Evolutionary conservation across 331 rosid genomes (phyloP), one percentile per base, ranked within the genome.

Genomic region (Malus hybrid): DNA sequence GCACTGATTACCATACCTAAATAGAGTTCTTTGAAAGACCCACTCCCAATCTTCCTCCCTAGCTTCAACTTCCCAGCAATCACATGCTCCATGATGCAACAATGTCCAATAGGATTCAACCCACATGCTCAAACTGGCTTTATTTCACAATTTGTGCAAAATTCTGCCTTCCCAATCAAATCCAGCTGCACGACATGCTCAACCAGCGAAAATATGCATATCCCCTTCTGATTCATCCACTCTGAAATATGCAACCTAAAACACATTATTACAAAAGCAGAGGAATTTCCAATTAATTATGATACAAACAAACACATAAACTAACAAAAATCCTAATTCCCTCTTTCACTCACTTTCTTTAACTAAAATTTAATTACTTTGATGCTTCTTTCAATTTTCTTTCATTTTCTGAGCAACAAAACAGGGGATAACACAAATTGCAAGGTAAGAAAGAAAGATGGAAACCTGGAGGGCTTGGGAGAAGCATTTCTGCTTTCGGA

Each of bases 11-110:
- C 7, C 74, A 64, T 52, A 90, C 99, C 96, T 82, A 94, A 58
- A 90, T 91, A 94, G 39, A 94, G 99, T 88, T 94, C 99, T 65
- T 97, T 97, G 70, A 94, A 94, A 70, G 99, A 94, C 65, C 99
- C 99, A 80, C 99, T 92, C 36, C 99, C 99, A 82, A 94, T 94
- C 88, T 94, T 94, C 86, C 97, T 91, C 77, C 99, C 99, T 22
- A 94, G 83, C 86, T 90, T 94, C 75, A 94, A 94, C 86, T 86
- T 92, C 7, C 93, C 94, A 79, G 85, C 97, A 85, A 94, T 82
- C 81, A 90, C 96, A 81, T 87, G 97, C 74, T 94, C 99, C 99
- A 94, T 94, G 73, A 78, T 86, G 78, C 79, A 74, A 85, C 74
- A 70, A 73, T 58, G 84, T 85, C 71, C 87, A 80, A 73, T n/a